Base-by-base conservation (phyloP, 169 alveolate species). In the Plasmodium relictum region DNA sequence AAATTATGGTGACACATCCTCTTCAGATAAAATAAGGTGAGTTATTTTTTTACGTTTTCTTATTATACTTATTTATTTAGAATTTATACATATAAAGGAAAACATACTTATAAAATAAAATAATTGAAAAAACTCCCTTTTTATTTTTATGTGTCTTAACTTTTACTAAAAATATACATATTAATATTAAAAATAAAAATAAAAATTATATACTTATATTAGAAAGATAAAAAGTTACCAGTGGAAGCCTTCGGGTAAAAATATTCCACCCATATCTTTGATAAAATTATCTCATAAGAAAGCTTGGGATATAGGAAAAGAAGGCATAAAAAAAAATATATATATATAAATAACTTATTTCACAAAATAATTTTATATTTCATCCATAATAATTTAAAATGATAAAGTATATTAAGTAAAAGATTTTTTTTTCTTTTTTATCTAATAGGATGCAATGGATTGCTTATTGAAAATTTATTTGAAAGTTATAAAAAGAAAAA, bases 221-320 rank as follows among this genome's bases (percentile, higher is more conserved):
- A 80, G 90, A 41, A 41, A 42, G 68, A 10, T 80, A 44, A 45
- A 22, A 24, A 39, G 52, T 54, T 68, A 50, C 14, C 85, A 80
- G 16, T 80, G 90, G 90, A 68, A 80, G 54, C 90, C 90, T 31
- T 20, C 20, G 20, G 90, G 90, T 20, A 50, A 68, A 39, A 80
- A 68, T 56, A 83, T 80, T 54, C 90, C 90, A 16, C 44, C 66
- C 24, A 80, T 80, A 37, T 70, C 74, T 20, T 66, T 37, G 26
- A 68, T 80, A 80, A 80, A 80, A 48, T 52, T 80, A 63, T 68
- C 90, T 50, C 69, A 69, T 31, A 80, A 68, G 59, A 80, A 31
- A 63, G 90, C 90, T 12, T 80, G 90, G 90, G 90, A 80, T 68
- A 80, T 80, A 68, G 90, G 90, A 59, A 80, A 68, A 80, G 90